Evolutionary conservation across 2,329 filamentous ascomycete species (phyloP).

Genomic region (Fonsecaea monophora): DNA sequence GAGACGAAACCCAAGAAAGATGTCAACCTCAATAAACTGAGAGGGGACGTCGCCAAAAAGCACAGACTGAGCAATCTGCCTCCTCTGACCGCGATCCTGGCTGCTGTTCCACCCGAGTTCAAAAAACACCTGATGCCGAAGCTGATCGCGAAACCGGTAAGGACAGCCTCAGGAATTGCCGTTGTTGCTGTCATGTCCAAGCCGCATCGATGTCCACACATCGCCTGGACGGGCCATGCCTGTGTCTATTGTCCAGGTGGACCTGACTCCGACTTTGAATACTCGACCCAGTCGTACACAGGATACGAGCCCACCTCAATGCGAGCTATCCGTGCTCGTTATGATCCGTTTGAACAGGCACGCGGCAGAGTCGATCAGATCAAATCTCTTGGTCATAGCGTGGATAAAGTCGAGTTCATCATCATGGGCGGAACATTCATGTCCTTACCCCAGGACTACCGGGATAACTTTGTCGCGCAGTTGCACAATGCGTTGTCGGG

Average conservation of each 20-base stretch:
- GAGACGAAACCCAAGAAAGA: conserved; percentile 77
- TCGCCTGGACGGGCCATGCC: conserved; percentile 92
- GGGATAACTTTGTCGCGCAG: conserved; percentile 92
- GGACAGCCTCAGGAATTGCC: conserved; percentile 94
- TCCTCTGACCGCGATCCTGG: conserved; percentile 94
- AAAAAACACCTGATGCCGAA: conserved; percentile 99
- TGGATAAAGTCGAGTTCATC: conserved; percentile 99
- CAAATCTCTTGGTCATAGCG: conserved; percentile 91
- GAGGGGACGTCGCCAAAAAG: conserved; percentile 89
- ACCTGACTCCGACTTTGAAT: conserved; percentile 98
- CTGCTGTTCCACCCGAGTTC: conserved; percentile 98
- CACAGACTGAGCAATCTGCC: conserved; percentile 87
- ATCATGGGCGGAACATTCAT: conserved; percentile 99
- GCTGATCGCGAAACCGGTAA: conserved; percentile 94
- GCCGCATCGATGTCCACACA: conserved; percentile 95
- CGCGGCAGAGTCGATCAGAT: conserved; percentile 95
- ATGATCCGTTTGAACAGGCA: conserved; percentile 97
- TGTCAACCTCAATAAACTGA: conserved; percentile 88
- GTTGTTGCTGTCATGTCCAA: conserved; percentile 99
- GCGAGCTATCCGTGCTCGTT: conserved; percentile 94
- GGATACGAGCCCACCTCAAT: conserved; percentile 98
- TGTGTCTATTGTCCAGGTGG: conserved; percentile 98
- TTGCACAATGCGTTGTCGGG: conserved; percentile 96
- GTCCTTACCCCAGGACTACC: conserved; percentile 87
- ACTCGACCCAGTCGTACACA: conserved; percentile 98